Evolutionary conservation across 345 rosid genomes (phyloP).

Genomic region (Gossypium mustelinum): DNA sequence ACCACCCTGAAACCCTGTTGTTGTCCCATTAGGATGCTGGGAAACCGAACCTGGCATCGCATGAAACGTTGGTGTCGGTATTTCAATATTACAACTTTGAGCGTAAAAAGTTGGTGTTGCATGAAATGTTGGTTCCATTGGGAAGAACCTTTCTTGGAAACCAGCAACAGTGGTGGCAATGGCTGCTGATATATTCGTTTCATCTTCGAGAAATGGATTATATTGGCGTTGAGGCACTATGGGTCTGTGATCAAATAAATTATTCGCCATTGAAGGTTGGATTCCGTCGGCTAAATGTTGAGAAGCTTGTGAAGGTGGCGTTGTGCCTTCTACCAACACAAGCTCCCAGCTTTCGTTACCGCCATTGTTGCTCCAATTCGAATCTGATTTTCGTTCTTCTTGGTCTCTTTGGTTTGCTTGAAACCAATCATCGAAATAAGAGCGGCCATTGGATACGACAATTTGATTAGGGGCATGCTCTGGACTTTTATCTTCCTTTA

Average conservation of each 20-base stretch:
- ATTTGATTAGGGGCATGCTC: background rate
- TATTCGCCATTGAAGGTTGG: background rate
- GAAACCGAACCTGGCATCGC: background rate
- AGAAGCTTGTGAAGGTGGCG: conserved; percentile 19
- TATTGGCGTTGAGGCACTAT: background rate
- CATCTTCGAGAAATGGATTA: conserved; percentile 42
- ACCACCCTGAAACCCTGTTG: background rate
- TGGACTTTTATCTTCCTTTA: background rate
- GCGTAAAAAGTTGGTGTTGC: conserved; percentile 36
- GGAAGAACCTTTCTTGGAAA: conserved; percentile 25
- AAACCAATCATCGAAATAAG: background rate
- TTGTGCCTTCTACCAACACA: conserved; percentile 37
- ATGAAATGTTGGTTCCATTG: conserved; percentile 49
- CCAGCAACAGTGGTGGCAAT: background rate
- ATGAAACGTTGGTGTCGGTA: background rate
- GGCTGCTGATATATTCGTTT: conserved; percentile 1
- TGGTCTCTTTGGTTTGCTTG: background rate
- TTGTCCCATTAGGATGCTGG: background rate
- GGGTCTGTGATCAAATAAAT: conserved; percentile 6
- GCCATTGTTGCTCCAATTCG: background rate
- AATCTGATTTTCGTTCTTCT: background rate
- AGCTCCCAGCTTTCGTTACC: conserved; percentile 49
- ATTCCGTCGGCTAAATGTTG: conserved; percentile 1
- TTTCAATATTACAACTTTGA: conserved; percentile 10
- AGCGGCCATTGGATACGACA: background rate